A percentile compares a stretch with the other conserved stretches of the same genome.
phyloP scores from a whole-genome alignment of 768 basidiomycete genomes.

The Wakefieldia striispora region DNA sequence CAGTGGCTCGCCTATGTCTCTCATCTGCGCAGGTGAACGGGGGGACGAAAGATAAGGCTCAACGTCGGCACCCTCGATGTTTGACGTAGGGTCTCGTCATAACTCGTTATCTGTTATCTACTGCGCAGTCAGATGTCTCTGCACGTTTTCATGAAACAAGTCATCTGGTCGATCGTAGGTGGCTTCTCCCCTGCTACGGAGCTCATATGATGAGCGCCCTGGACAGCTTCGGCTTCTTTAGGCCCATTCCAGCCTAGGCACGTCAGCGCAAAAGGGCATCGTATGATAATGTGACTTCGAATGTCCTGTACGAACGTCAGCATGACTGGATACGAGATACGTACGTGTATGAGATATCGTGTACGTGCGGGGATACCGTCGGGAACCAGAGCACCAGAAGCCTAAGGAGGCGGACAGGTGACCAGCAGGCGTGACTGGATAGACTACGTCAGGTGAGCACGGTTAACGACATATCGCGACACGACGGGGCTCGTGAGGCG shows the following conservation, averaged over 20 bases:
- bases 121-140: conserved; percentile 8
- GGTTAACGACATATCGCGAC: conserved; percentile 6
- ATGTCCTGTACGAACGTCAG: not conserved
- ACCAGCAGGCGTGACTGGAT: conserved; percentile 1
- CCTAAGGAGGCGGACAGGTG: conserved; percentile 12
- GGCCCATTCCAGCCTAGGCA: not conserved
- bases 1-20: too few relatives aligned
- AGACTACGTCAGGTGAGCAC: conserved; percentile 18
- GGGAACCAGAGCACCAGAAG: not conserved
- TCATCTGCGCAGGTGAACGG: too few relatives aligned
- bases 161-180: conserved; percentile 4
- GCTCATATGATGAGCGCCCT: conserved; percentile 11
- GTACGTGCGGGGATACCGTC: not conserved
- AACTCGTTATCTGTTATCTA: conserved; percentile 1
- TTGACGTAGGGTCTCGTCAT: not conserved
- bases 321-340: not conserved
- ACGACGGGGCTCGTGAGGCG: conserved; percentile 2
- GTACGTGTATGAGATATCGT: not conserved
- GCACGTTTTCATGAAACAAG: conserved; percentile 14
- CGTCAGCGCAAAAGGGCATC: not conserved
- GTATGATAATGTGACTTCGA: too few relatives aligned
- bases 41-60: too few relatives aligned
- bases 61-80: too few relatives aligned
- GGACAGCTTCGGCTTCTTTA: not conserved
- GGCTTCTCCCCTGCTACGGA: not conserved